Evolutionary conservation across 2,329 filamentous ascomycete genomes (phyloP).

Genomic region (Venturia oleaginea): DNA sequence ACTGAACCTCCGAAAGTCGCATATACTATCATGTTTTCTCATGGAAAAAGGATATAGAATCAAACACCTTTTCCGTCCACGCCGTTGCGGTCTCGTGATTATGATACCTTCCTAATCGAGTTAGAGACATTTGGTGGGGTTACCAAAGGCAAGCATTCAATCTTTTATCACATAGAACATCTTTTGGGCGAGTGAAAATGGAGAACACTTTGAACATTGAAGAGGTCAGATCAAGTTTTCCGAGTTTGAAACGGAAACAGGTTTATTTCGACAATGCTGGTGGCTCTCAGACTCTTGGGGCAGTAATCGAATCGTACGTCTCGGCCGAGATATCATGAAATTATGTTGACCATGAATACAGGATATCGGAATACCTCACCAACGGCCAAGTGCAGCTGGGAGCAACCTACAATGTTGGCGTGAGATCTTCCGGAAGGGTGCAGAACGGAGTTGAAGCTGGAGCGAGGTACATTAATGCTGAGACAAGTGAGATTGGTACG

Average conservation of each 20-base stretch:
- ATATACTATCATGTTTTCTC: no score
- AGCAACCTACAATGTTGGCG: constrained; percentile 55
- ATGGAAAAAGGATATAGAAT: no score
- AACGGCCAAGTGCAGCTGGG: constrained; percentile 68
- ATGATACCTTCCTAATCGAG: background rate
- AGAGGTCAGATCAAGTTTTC: constrained; percentile 53
- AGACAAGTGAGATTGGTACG: constrained; percentile 53
- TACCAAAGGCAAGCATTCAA: background rate
- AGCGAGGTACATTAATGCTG: constrained; percentile 62
- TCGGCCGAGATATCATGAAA: background rate
- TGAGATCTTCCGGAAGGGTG: constrained; percentile 52
- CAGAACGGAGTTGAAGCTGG: constrained; percentile 52
- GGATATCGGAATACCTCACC: constrained; percentile 57
- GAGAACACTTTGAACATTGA: constrained; percentile 44
- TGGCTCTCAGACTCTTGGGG: constrained; percentile 59
- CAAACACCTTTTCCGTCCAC: background rate
- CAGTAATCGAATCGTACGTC: constrained; percentile 56
- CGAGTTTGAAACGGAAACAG: constrained; percentile 56
- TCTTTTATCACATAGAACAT: no score
- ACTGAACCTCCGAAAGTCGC: no score
- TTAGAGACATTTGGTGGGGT: background rate
- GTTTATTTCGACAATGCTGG: constrained; percentile 73
- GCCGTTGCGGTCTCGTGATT: background rate
- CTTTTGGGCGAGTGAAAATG: constrained; percentile 17
- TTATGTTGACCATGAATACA: constrained; percentile 9